These are phyloP conservation scores for Casuarina glauca DNA, from an alignment of 306 rosid genomes.

Conservation along the genomic window DNA sequence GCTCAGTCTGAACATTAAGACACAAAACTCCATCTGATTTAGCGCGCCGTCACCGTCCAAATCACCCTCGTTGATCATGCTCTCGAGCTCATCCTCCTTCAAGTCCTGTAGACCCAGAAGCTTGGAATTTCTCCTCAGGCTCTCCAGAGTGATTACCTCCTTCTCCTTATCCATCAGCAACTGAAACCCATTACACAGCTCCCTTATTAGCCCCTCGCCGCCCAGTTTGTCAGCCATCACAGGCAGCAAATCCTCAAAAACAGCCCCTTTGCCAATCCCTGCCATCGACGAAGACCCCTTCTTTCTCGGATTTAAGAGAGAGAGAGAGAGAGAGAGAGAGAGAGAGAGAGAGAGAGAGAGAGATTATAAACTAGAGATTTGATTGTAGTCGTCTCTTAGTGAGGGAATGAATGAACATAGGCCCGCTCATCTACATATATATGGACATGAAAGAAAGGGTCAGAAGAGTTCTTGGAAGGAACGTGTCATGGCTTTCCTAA, in stretches of 20 bases:
- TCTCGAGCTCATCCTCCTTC: conserved; percentile 71
- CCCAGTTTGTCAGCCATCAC: conserved; percentile 78
- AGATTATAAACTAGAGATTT: not conserved
- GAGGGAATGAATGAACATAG: not conserved
- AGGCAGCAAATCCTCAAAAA: conserved; percentile 74
- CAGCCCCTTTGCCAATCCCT: conserved; percentile 33
- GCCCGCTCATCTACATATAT: not conserved
- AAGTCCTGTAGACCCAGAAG: conserved; percentile 62
- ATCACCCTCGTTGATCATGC: conserved; percentile 83
- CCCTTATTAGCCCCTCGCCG: conserved; percentile 76
- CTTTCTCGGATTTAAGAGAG: not conserved
- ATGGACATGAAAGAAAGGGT: not conserved
- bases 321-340: not conserved
- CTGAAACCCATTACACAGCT: conserved; percentile 84
- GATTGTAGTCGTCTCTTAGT: not conserved
- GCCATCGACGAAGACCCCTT: conserved; percentile 32
- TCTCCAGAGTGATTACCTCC: conserved; percentile 70
- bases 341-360: not conserved
- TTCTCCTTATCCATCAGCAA: conserved; percentile 77
- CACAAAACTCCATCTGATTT: conserved; percentile 86
- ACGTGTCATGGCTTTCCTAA: conserved; percentile 17
- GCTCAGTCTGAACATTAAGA: conserved; percentile 91
- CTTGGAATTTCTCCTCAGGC: conserved; percentile 60
- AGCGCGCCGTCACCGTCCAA: conserved; percentile 78
- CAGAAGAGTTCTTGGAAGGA: conserved; percentile 42